These are phyloP conservation scores for Termitomyces sp. DNA, from an alignment of 768 basidiomycete genomes.

Conservation along the genomic window DNA sequence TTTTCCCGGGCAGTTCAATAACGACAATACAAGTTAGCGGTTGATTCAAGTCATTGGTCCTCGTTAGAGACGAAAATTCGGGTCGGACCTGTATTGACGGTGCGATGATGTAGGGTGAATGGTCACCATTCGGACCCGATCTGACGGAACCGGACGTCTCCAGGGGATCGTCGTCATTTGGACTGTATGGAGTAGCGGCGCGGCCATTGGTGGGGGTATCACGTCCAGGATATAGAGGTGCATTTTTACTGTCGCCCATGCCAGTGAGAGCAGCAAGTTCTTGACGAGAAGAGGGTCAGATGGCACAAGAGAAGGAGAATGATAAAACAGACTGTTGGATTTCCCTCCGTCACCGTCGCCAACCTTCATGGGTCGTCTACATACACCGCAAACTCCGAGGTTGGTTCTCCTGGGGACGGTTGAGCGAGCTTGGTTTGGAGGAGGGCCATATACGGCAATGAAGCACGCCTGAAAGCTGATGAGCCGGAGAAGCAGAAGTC, in stretches of 20 bases:
- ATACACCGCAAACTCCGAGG: constrained; percentile 95
- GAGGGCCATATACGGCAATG: constrained; percentile 92
- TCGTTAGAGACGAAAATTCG: constrained; percentile 81
- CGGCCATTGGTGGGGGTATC: constrained; percentile 50
- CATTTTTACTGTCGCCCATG: constrained; percentile 60
- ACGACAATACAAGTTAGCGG: constrained; percentile 92
- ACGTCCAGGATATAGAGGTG: constrained; percentile 65
- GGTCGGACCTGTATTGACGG: constrained; percentile 93
- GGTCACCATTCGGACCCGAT: constrained; percentile 38
- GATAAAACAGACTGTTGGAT: constrained; percentile 72
- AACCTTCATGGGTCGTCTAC: constrained; percentile 94
- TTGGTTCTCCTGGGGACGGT: constrained; percentile 67
- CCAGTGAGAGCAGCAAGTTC: constrained; percentile 94
- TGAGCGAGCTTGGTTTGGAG: constrained; percentile 53
- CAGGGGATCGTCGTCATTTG: constrained; percentile 82
- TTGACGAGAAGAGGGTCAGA: constrained; percentile 26
- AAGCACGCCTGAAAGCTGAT: constrained; percentile 74
- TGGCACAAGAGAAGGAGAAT: constrained; percentile 5
- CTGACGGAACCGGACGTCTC: constrained; percentile 53
- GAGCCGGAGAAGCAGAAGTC: constrained; percentile 3
- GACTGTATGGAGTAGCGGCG: constrained; percentile 50
- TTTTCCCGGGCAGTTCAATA: constrained; percentile 85
- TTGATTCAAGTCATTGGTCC: constrained; percentile 67
- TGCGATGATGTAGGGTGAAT: constrained; percentile 74
- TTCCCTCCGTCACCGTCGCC: constrained; percentile 83